These are phyloP conservation scores for Vicia sativa DNA, from an alignment of 306 rosid genomes.

Conservation along the genomic window DNA sequence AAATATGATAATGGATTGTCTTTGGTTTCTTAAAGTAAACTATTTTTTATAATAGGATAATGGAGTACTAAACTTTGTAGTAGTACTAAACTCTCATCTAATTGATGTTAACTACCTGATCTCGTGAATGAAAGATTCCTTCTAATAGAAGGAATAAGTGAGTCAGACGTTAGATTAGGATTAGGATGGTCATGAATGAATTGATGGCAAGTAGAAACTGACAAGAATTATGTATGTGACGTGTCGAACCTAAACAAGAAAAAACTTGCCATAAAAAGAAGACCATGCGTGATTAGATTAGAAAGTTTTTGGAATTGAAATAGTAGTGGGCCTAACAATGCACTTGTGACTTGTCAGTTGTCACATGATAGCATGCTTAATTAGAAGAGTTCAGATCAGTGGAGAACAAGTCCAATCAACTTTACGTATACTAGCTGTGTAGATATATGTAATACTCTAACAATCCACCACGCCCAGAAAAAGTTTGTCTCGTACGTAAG, in stretches of 20 bases:
- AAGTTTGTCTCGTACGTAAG: background rate
- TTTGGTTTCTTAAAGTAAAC: too few species aligned
- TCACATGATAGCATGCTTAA: background rate
- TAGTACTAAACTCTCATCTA: too few species aligned
- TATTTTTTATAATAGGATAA: too few species aligned
- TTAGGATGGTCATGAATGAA: background rate
- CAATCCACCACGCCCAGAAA: background rate
- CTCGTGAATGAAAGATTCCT: background rate
- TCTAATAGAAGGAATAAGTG: background rate
- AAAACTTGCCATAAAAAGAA: conserved; percentile 28
- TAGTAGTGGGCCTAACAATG: conserved; percentile 15
- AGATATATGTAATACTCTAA: background rate
- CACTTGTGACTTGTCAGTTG: conserved; percentile 18
- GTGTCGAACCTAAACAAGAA: conserved; percentile 32
- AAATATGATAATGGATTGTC: too few species aligned
- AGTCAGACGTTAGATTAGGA: conserved; percentile 23
- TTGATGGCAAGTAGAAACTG: conserved; percentile 30
- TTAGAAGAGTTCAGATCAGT: conserved; percentile 3
- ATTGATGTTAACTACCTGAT: too few species aligned
- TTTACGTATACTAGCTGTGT: conserved; percentile 1
- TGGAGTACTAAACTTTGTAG: too few species aligned
- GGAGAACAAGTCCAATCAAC: conserved; percentile 24
- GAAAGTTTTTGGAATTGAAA: conserved; percentile 15
- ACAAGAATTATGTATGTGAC: conserved; percentile 2
- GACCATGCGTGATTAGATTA: conserved; percentile 35